Conservation (phyloP, 306 rosid species). For the Casuarina cunninghamiana region DNA sequence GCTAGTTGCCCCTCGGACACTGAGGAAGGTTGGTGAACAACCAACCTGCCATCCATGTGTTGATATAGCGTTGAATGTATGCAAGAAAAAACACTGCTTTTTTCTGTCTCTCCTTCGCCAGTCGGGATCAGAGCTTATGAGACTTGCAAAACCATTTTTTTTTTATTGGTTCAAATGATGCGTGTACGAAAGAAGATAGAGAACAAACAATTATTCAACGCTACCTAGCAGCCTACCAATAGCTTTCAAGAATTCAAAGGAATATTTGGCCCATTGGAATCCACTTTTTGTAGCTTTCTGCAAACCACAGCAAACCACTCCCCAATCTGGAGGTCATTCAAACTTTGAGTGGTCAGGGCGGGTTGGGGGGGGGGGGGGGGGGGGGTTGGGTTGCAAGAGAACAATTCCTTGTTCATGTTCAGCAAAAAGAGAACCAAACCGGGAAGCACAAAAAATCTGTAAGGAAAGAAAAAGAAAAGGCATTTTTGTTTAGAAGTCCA, state of each 20-base stretch:
- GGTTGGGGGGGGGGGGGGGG: too few relatives aligned
- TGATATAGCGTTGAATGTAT: neutral
- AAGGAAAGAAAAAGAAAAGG: too few relatives aligned
- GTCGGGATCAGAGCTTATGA: neutral
- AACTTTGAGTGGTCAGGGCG: too few relatives aligned
- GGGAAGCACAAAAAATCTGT: too few relatives aligned
- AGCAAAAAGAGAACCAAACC: too few relatives aligned
- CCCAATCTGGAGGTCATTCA: too few relatives aligned
- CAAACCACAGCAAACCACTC: neutral
- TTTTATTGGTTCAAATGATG: neutral
- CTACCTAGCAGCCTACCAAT: neutral
- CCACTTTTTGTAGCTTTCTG: too few relatives aligned
- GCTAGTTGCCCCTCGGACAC: slow-evolving; percentile 16
- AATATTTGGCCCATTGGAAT: too few relatives aligned
- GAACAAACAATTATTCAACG: neutral
- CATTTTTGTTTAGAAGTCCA: too few relatives aligned
- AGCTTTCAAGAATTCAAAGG: neutral
- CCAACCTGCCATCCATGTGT: slow-evolving; percentile 3
- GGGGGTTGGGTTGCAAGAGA: too few relatives aligned
- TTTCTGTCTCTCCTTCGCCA: neutral
- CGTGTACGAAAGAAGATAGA: neutral
- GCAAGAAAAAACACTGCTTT: neutral
- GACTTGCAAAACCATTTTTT: neutral
- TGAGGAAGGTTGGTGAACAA: slow-evolving; percentile 28
- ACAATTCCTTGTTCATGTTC: too few relatives aligned